Conservation (phyloP, 345 rosid genomes). For the Ailanthus altissimus region DNA sequence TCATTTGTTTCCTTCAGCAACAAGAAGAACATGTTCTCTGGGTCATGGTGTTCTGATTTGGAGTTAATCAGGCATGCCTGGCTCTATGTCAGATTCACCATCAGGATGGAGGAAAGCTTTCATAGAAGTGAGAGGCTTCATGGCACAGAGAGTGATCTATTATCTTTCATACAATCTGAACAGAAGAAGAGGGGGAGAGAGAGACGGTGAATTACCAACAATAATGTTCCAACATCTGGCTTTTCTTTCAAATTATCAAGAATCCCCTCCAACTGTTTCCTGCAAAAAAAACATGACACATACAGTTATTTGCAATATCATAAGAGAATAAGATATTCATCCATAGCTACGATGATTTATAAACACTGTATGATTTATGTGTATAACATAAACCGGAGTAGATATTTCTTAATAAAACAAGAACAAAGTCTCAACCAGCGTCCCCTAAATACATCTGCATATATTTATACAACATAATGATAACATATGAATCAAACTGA, state of each 20-base stretch:
- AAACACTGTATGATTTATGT: neutral
- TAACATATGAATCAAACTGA: neutral
- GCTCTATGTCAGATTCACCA: neutral
- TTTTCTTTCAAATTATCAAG: conserved; percentile 83
- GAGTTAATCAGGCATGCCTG: neutral
- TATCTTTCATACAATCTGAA: neutral
- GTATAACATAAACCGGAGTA: neutral
- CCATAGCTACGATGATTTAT: neutral
- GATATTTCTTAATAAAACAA: neutral
- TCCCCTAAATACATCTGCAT: neutral
- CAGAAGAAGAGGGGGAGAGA: neutral
- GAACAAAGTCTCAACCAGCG: neutral
- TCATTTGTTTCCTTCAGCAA: neutral
- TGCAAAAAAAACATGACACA: conserved; percentile 32
- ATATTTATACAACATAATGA: neutral
- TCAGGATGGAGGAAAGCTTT: neutral
- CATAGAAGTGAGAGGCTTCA: neutral
- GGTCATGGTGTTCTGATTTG: neutral
- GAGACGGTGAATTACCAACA: conserved; percentile 61
- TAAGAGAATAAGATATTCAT: neutral
- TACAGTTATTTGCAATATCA: neutral
- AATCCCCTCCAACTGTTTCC: conserved; percentile 90
- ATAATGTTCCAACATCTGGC: conserved; percentile 84
- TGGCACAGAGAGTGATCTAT: neutral
- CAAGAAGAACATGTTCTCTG: neutral